Evolutionary conservation across 1,139 yeast species (phyloP), one percentile per base, ranked within the genome.

Genomic region (Geotrichum siamense): DNA sequence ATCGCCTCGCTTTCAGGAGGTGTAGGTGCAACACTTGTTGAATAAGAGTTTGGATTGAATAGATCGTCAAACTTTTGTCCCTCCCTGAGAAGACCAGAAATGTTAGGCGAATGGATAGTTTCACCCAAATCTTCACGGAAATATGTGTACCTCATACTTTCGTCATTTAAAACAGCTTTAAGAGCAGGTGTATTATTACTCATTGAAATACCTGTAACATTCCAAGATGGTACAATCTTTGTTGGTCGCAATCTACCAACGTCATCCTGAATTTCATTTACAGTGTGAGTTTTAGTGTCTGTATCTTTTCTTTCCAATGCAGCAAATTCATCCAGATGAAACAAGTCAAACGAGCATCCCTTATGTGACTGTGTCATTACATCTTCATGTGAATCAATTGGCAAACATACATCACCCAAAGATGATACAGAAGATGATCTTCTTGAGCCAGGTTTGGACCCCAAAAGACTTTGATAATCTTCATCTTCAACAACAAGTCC

Each of bases 41-140:
- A 20, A n/a, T 39, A 43, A 12, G 36, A 25, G 23, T 33, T 13
- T 8, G 31, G 22, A 23, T 46, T 39, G 47, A 64, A 65, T 27
- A 64, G 51, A 38, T 63, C 64, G 4, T 57, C 60, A 50, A 64
- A 64, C 3, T 57, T 45, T 49, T 64, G 67, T 16, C 59, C 66
- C 2, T 65, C 62, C 52, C 75, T 79, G 32, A 86, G 60, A 27
- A 89, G 67, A 0, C 96, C 97, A 12, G 94, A 80, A 28, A 91
- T 78, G 3, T 83, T 80, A 1, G 96, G 91, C 0, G 96, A 78
- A 62, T 91, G 97, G 13, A 91, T 78, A 0, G 98, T 91, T 13
- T 86, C 78, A 16, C 82, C 84, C 53, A 91, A 66, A 56, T 87
- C 95, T 53, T 89, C 96, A 52, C 97, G 71, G 62, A 91, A 91